Evolutionary conservation across 208 protist species (phyloP).

Genomic region (Angomonas deanei): DNA sequence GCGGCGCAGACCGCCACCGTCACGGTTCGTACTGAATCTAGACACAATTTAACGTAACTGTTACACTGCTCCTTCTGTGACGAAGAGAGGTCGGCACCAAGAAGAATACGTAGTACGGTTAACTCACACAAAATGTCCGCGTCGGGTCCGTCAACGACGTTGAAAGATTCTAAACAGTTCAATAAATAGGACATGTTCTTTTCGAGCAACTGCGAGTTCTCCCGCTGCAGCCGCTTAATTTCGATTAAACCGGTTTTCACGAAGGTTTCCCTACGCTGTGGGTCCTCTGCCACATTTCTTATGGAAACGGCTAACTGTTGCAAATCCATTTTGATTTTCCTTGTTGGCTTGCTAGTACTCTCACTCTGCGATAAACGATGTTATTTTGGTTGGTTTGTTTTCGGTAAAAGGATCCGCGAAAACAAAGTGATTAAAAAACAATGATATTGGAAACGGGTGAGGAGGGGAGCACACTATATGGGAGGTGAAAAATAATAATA

Average conservation of each 20-base stretch:
- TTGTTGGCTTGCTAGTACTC: no score
- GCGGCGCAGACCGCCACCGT: slow-evolving; percentile 42
- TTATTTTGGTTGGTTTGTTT: no score
- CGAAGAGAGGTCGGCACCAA: slow-evolving; percentile 63
- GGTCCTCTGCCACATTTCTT: slow-evolving; percentile 22
- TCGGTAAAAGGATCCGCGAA: no score
- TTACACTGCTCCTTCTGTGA: slow-evolving; percentile 77
- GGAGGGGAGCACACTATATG: no score
- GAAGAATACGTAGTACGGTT: slow-evolving; percentile 68
- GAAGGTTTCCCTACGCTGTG: slow-evolving; percentile 37
- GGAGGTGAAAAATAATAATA: slow-evolving; percentile 7
- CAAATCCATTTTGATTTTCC: slow-evolving; percentile 16
- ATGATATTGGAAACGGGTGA: no score
- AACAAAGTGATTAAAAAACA: slow-evolving; percentile 10
- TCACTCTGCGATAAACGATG: no score
- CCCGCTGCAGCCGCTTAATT: slow-evolving; percentile 65
- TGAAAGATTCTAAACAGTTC: slow-evolving; percentile 67
- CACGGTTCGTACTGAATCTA: slow-evolving; percentile 40
- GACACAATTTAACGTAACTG: slow-evolving; percentile 74
- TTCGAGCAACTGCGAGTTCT: slow-evolving; percentile 72
- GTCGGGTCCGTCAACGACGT: slow-evolving; percentile 44
- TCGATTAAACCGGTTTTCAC: slow-evolving; percentile 52
- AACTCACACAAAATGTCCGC: slow-evolving; percentile 67
- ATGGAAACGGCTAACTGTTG: slow-evolving; percentile 42
- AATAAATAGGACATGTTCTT: slow-evolving; percentile 53